These are phyloP conservation scores for Monascus ruber DNA, from an alignment of 2,329 filamentous ascomycete genomes.

Conservation along the genomic window DNA sequence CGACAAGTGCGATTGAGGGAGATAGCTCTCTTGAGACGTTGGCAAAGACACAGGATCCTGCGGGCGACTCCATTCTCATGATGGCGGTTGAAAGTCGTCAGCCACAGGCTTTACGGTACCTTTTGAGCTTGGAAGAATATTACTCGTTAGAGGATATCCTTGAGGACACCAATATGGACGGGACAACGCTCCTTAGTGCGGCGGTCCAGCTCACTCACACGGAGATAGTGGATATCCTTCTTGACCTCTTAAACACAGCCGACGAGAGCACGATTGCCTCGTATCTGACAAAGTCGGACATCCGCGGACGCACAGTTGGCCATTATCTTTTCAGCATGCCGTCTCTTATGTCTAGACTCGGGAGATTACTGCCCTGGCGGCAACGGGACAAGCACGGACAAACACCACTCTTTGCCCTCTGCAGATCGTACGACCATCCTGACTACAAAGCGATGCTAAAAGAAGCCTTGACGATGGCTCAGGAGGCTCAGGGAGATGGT, in stretches of 20 bases:
- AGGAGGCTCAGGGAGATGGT: slow-evolving; percentile 61
- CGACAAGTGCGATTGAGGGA: slow-evolving; percentile 63
- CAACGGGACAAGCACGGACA: slow-evolving; percentile 93
- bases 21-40: slow-evolving; percentile 68
- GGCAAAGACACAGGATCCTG: slow-evolving; percentile 44
- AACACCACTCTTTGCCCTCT: slow-evolving; percentile 92
- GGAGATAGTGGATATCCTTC: slow-evolving; percentile 61
- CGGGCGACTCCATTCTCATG: slow-evolving; percentile 78
- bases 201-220: slow-evolving; percentile 75
- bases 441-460: slow-evolving; percentile 83
- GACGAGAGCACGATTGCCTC: slow-evolving; percentile 46
- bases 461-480: slow-evolving; percentile 64
- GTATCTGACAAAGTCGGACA: slow-evolving; percentile 69
- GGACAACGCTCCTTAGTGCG: slow-evolving; percentile 77
- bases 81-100: slow-evolving; percentile 69
- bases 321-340: slow-evolving; percentile 95
- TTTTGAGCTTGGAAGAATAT: slow-evolving; percentile 65
- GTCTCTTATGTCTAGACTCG: slow-evolving; percentile 63
- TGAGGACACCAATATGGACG: slow-evolving; percentile 78
- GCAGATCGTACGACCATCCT: slow-evolving; percentile 86
- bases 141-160: slow-evolving; percentile 62
- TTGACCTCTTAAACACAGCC: slow-evolving; percentile 55
- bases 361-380: slow-evolving; percentile 70
- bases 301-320: slow-evolving; percentile 76
- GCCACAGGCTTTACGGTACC: slow-evolving; percentile 61